phyloP scores from a whole-genome alignment of 306 rosid species.

The Mimosa bimucronata region DNA sequence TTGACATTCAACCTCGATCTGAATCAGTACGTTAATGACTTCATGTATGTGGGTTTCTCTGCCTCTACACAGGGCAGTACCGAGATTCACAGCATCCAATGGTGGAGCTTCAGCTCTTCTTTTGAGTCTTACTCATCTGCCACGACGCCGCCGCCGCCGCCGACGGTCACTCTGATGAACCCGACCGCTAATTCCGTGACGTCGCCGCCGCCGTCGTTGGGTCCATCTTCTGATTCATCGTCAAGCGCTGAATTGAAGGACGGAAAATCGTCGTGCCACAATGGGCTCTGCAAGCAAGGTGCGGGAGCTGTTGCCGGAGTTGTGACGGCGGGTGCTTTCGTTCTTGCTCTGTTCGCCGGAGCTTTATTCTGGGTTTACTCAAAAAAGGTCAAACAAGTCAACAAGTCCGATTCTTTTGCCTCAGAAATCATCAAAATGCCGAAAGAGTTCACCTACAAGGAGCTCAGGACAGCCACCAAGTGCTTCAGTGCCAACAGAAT shows the following conservation, averaged over 20 bases:
- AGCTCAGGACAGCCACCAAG: constrained; percentile 77
- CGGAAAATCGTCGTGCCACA: constrained; percentile 75
- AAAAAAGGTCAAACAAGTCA: constrained; percentile 66
- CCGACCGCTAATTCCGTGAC: constrained; percentile 58
- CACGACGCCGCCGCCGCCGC: constrained; percentile 65
- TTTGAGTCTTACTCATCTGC: constrained; percentile 47
- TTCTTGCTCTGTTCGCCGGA: constrained; percentile 79
- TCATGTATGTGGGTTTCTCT: constrained; percentile 97
- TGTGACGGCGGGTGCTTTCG: constrained; percentile 90
- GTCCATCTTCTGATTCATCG: constrained; percentile 56
- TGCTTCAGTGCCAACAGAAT: constrained; percentile 80
- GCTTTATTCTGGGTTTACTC: constrained; percentile 81
- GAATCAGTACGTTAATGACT: constrained; percentile 68
- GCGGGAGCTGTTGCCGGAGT: constrained; percentile 97
- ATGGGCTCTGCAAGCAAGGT: constrained; percentile 73
- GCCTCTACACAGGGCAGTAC: constrained; percentile 98
- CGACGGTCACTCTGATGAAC: constrained; percentile 67
- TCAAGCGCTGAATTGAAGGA: constrained; percentile 51
- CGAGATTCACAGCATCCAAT: constrained; percentile 75
- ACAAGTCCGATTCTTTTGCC: constrained; percentile 61
- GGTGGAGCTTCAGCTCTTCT: constrained; percentile 95
- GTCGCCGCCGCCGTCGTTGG: constrained; percentile 73
- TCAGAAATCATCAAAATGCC: constrained; percentile 85
- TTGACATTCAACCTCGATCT: constrained; percentile 67
- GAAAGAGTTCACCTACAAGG: constrained; percentile 79